Conservation (phyloP, 371 early-diverging fungal species). For the Mortierella sp. region DNA sequence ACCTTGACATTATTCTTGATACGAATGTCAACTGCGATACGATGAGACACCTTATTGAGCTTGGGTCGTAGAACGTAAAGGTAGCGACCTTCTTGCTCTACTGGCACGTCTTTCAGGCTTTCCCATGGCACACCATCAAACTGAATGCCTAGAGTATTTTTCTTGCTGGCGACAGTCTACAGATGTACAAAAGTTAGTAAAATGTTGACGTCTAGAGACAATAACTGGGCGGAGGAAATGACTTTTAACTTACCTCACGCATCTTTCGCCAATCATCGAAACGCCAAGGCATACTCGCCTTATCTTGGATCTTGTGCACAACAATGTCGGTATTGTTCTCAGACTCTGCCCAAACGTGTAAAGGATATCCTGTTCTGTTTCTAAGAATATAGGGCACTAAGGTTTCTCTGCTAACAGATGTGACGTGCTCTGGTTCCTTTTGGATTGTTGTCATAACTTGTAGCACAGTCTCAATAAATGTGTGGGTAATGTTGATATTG, state of each 20-base stretch:
- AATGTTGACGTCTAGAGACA: neutral
- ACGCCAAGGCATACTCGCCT: slow-evolving; percentile 88
- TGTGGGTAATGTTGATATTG: slow-evolving; percentile 90
- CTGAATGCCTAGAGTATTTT: slow-evolving; percentile 86
- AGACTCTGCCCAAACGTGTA: slow-evolving; percentile 90
- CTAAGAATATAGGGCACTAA: slow-evolving; percentile 84
- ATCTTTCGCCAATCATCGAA: slow-evolving; percentile 96
- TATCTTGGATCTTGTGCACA: slow-evolving; percentile 77
- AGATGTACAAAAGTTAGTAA: neutral
- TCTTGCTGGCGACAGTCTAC: slow-evolving; percentile 58
- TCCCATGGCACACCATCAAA: slow-evolving; percentile 92
- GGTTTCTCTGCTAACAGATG: slow-evolving; percentile 57
- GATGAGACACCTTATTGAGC: slow-evolving; percentile 82
- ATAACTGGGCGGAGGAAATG: neutral
- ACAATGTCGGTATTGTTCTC: slow-evolving; percentile 70
- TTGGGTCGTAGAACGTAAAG: slow-evolving; percentile 85
- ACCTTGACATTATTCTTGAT: slow-evolving; percentile 90
- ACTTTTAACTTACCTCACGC: slow-evolving; percentile 75
- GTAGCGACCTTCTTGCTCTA: slow-evolving; percentile 90
- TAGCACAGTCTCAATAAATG: slow-evolving; percentile 86
- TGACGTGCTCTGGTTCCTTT: slow-evolving; percentile 61
- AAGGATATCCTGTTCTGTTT: slow-evolving; percentile 91
- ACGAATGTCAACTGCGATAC: slow-evolving; percentile 88
- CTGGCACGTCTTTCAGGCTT: slow-evolving; percentile 85
- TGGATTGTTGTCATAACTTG: slow-evolving; percentile 70